These are phyloP conservation scores for Neofusicoccum kwambonambiense DNA, from an alignment of 2,329 filamentous ascomycete species.

Conservation along the genomic window DNA sequence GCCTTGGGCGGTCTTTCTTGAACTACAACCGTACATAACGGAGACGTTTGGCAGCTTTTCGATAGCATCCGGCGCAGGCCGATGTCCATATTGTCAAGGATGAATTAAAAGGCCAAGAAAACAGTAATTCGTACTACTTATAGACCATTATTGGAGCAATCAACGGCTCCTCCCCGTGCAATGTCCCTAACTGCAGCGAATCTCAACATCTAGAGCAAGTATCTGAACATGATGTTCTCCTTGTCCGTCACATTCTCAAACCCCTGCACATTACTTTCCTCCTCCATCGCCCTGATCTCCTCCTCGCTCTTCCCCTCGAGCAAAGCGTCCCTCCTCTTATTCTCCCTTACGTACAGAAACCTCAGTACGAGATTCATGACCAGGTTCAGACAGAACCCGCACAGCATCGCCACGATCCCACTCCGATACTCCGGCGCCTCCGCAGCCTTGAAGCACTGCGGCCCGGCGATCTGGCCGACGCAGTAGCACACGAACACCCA, in stretches of 20 bases:
- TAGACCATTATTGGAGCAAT: too few species aligned
- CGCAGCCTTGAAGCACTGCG: conserved; percentile 61
- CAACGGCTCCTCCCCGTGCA: too few species aligned
- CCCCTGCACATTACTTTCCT: conserved; percentile 29
- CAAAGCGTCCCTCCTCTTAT: conserved; percentile 58
- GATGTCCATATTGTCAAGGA: too few species aligned
- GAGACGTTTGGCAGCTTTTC: too few species aligned
- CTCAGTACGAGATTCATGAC: conserved; percentile 49
- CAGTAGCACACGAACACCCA: conserved; percentile 65
- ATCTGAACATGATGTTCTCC: conserved; percentile 24
- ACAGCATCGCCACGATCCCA: conserved; percentile 61
- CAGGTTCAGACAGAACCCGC: conserved; percentile 53
- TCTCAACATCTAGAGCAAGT: conserved; percentile 20
- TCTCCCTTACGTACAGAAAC: conserved; percentile 53
- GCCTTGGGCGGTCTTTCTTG: too few species aligned
- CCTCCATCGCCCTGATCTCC: conserved; percentile 43
- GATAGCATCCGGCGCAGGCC: too few species aligned
- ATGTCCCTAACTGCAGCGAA: too few species aligned
- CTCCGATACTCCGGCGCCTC: conserved; percentile 59
- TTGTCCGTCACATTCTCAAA: conserved; percentile 25
- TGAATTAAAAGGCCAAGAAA: too few species aligned
- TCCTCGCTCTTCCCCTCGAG: conserved; percentile 61
- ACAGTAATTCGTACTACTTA: too few species aligned
- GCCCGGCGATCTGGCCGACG: conserved; percentile 65
- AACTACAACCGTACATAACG: too few species aligned